Evolutionary conservation across 345 rosid genomes (phyloP), one percentile per base, ranked within the genome.

Genomic region (Corymbia maculata): DNA sequence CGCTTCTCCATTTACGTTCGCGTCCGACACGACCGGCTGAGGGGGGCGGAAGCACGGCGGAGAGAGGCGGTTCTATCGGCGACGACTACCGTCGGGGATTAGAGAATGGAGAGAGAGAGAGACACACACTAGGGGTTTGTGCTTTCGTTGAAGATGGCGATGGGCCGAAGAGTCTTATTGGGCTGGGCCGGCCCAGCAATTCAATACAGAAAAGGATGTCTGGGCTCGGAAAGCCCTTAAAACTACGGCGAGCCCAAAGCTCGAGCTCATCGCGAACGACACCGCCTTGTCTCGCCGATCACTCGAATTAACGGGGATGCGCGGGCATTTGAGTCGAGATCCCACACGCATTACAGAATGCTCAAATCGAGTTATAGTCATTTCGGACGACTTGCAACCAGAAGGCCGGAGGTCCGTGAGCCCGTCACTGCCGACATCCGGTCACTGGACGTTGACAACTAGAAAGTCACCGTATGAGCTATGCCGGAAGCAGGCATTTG

Each of bases 141-240:
- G 45, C 45, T 66, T 32, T 8, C 32, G 80, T 19, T 1, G 49
- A 42, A 3, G 49, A 9, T 44, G 14, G 0, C 84, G 49, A 21
- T 45, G 84, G 84, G 28, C 84, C 6, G 84, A 22, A 9, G 84
- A 75, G 26, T 10, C 84, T 19, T 75, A 75, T 75, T 75, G 49
- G 84, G 84, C 84, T 28, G 30, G 15, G 28, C 12, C 49, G 28
- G 49, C 22, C 84, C 49, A 36, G 14, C 4, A 61, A 61, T 61
- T 12, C 68, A 61, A 61, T 6, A 0, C 1, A 0, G 1, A 22
- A 2, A 55, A 22, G 28, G 61, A 55, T 55, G 21, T 21, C 21
- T 55, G 28, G 61, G 61, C 61, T 55, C 61, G 61, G 61, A 55
- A 22, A 22, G 24, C 61, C 22, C 61, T 22, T 55, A 1, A 1